Base-by-base conservation (phyloP, 331 rosid genomes). In the Rosa hybrid region DNA sequence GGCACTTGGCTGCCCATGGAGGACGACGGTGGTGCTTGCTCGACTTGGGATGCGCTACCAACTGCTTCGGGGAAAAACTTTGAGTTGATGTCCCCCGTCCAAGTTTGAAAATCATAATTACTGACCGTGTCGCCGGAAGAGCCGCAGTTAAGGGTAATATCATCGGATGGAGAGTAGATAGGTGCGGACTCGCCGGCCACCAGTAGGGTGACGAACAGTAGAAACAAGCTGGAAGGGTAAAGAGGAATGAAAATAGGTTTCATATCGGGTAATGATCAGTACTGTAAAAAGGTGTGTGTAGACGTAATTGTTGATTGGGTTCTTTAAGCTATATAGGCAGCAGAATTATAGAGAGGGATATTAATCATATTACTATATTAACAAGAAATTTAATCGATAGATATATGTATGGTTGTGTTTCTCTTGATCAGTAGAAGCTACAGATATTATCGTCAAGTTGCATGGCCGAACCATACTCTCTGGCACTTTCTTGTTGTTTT, bases 21-120 rank as follows among this genome's bases (percentile, higher is more conserved):
- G 6, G 59, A 3, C 27, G 34, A 9, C 7, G 51, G 68, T 2
- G 46, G 18, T 6, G 63, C 42, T 0, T 76, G 8, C 3, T 0
- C 12, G 6, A 1, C 67, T 46, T 23, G 1, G 4, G 27, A 1
- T 5, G 84, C 71, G 0, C 38, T 14, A 27, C 45, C 10, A 5
- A 8, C 6, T 0, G 57, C 23, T 41, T 46, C 10, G 70, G 78
- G 65, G 27, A 76, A 68, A 74, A 72, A 68, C 48, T 77, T 68
- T 4, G 86, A 73, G 74, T 34, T 8, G 34, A 72, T 48, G 20
- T 86, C 86, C 12, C 86, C 78, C 13, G 16, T 54, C 60, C 60
- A 54, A 54, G n/a, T 54, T 17, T 21, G 60, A 21, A 7, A 1
- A 54, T 54, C 60, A 18, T 16, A 54, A 5, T 13, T 1, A 6